Evolutionary conservation across 2,329 filamentous ascomycete genomes (phyloP), one percentile per base, ranked within the genome.

Genomic region (Trichoderma endophyticum): DNA sequence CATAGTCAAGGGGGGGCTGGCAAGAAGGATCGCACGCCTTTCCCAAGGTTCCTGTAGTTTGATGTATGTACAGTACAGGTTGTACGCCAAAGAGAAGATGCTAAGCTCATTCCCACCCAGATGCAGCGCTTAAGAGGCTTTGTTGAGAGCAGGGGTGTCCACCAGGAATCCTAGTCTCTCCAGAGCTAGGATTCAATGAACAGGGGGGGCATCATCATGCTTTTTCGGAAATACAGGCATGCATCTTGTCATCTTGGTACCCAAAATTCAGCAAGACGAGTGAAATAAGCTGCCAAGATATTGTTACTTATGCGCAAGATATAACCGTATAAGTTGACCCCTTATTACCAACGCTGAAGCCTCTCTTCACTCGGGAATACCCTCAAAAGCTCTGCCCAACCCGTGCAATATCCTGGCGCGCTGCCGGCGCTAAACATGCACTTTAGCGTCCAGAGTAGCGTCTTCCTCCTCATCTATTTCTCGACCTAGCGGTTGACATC

Each of bases 51-150:
- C 32, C 57, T 14, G 28, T 39, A 70, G 28, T 14, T 34, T 21
- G 56, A 24, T 24, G n/a, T 43, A 43, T n/a, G 15, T n/a, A 43
- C 39, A 18, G 39, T 43, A 14, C 11, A 6, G 48, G 15, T n/a
- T 18, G 56, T n/a, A 34, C 28, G 32, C 66, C 56, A 51, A 26
- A 61, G 28, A 48, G 36, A 48, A 32, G 18, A 61, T 51, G 36
- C 56, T 51, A 36, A 26, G 48, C 48, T 26, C 26, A 59, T 32
- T 26, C 26, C 43, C 4, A 26, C 39, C 28, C 26, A 28, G 28
- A 65, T 34, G 62, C 63, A 48, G 66, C 66, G 57, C 66, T 62
- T 70, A 69, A 61, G 36, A 61, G 56, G 18, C 26, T 60, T 18
- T 34, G 36, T 24, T 21, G 63, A 56, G 62, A 8, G 32, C 21